A percentile compares a stretch with the other conserved stretches of the same genome.
Evolutionary conservation across 2,329 filamentous ascomycete genomes (phyloP).

Genomic region (Epichloe baconii): DNA sequence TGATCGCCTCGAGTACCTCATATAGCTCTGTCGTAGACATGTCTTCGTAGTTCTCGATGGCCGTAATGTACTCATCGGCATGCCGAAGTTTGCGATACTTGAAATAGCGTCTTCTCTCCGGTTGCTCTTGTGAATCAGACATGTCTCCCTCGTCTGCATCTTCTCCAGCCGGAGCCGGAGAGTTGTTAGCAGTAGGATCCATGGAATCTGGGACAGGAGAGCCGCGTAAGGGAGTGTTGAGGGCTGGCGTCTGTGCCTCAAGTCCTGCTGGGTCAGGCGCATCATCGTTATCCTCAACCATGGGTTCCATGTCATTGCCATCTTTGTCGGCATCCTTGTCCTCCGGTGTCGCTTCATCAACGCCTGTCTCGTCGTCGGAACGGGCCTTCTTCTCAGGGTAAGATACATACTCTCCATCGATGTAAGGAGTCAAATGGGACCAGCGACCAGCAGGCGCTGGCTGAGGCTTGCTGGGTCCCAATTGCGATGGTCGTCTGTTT

Average conservation of each 20-base stretch:
- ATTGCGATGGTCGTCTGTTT: conserved; percentile 1
- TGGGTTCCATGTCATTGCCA: conserved; percentile 16
- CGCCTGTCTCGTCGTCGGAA: conserved; percentile 18
- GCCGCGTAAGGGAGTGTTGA: conserved; percentile 25
- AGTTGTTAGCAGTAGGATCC: conserved; percentile 24
- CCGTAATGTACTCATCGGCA: conserved; percentile 33
- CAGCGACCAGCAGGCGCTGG: conserved; percentile 21
- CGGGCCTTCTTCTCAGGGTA: conserved; percentile 26
- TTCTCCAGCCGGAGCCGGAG: conserved; percentile 24
- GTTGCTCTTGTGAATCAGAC: conserved; percentile 21
- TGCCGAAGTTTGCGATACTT: conserved; percentile 38
- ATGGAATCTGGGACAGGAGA: conserved; percentile 26
- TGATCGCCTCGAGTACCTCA: conserved; percentile 29
- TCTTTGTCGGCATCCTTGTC: conserved; percentile 17
- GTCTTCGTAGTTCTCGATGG: conserved; percentile 36
- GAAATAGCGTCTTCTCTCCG: conserved; percentile 21
- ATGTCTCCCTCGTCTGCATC: conserved; percentile 24
- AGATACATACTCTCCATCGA: conserved; percentile 24
- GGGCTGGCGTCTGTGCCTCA: conserved; percentile 23
- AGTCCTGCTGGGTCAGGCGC: conserved; percentile 15
- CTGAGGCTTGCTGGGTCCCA: conserved; percentile 13
- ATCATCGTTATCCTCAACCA: conserved; percentile 22
- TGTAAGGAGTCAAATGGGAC: conserved; percentile 27
- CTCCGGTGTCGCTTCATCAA: conserved; percentile 19
- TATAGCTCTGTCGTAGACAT: conserved; percentile 34